Evolutionary conservation across 2,329 filamentous ascomycete genomes (phyloP).

Genomic region (Trichoderma brevicompactum): DNA sequence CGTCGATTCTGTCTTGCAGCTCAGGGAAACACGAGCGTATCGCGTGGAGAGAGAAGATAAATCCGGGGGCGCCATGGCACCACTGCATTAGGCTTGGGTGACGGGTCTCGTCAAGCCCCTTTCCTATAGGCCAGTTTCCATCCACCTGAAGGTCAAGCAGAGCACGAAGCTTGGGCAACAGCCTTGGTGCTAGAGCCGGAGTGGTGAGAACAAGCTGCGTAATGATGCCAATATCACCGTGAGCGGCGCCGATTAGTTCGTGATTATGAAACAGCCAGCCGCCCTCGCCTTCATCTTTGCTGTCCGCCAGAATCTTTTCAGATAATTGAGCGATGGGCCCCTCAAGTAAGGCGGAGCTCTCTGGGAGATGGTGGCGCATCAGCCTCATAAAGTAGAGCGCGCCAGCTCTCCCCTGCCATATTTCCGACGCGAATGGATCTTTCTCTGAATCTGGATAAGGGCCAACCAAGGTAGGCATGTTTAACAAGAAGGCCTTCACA

Average conservation of each 20-base stretch:
- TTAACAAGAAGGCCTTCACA: slow-evolving; percentile 48
- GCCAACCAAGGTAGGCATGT: slow-evolving; percentile 42
- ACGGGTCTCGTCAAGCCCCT: slow-evolving; percentile 45
- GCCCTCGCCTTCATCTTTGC: slow-evolving; percentile 43
- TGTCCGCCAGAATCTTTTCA: slow-evolving; percentile 60
- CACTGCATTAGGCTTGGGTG: slow-evolving; percentile 55
- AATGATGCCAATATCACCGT: slow-evolving; percentile 71
- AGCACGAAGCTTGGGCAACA: slow-evolving; percentile 57
- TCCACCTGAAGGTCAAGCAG: slow-evolving; percentile 64
- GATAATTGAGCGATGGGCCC: slow-evolving; percentile 61
- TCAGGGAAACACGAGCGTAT: slow-evolving; percentile 61
- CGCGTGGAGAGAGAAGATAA: slow-evolving; percentile 61
- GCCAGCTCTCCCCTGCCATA: slow-evolving; percentile 69
- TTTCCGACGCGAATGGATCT: slow-evolving; percentile 59
- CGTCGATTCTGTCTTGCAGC: slow-evolving; percentile 57
- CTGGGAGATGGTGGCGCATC: slow-evolving; percentile 60
- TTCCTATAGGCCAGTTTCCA: slow-evolving; percentile 62
- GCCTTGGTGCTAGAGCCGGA: slow-evolving; percentile 55
- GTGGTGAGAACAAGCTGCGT: slow-evolving; percentile 68
- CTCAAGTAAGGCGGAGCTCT: slow-evolving; percentile 54
- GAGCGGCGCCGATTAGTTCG: slow-evolving; percentile 66
- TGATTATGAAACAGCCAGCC: slow-evolving; percentile 68
- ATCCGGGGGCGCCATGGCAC: slow-evolving; percentile 69
- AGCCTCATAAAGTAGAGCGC: slow-evolving; percentile 70
- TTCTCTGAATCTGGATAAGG: slow-evolving; percentile 34